A percentile compares a stretch with the other conserved stretches of the same genome.
Conservation (phyloP, 2,329 filamentous ascomycete species). For the Acephala macrosclerotiorum region DNA sequence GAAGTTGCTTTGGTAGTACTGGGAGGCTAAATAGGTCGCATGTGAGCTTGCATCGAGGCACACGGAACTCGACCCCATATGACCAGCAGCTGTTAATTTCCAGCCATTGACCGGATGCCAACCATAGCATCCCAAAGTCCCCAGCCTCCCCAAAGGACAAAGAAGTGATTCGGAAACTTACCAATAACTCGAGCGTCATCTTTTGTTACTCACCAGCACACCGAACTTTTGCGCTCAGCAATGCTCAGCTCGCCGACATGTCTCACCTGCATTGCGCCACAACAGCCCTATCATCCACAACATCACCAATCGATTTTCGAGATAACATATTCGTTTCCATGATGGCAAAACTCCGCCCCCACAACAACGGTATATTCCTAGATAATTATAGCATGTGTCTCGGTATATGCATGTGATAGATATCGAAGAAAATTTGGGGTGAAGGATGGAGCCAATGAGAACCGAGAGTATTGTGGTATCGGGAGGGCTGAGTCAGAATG, state of each 20-base stretch:
- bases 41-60: background rate
- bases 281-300: background rate
- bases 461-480: background rate
- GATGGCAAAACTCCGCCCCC: background rate
- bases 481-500: constrained; percentile 4
- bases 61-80: background rate
- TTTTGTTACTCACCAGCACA: constrained; percentile 3
- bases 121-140: background rate
- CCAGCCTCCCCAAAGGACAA: background rate
- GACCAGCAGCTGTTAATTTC: background rate
- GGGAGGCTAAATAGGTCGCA: background rate
- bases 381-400: background rate
- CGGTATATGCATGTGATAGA: constrained; percentile 4
- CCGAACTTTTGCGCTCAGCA: constrained; percentile 1
- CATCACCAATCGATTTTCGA: background rate
- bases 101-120: background rate
- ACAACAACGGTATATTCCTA: background rate
- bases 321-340: background rate
- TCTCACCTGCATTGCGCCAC: constrained; percentile 7
- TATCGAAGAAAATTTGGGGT: background rate
- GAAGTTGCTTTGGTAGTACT: background rate
- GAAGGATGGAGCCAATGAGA: background rate
- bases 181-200: background rate
- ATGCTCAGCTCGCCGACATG: constrained; percentile 8
- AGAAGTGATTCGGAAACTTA: background rate